Conservation (phyloP, 345 rosid genomes). For the Toxicodendron radicans region DNA sequence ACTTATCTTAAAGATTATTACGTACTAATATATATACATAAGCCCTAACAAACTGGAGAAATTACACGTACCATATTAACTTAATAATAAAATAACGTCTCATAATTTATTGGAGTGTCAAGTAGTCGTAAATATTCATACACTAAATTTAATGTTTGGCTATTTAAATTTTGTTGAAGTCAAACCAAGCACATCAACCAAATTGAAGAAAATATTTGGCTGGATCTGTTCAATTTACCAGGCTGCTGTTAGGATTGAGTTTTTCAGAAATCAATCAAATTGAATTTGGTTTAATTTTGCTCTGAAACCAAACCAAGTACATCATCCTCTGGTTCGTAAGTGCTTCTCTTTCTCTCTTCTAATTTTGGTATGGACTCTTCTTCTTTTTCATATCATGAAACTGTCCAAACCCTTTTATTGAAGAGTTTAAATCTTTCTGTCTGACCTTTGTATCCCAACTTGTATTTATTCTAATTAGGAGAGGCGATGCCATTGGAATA, state of each 20-base stretch:
- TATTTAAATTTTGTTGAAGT: background rate
- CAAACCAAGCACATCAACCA: background rate
- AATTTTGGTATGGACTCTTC: background rate
- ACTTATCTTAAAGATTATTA: too few species aligned
- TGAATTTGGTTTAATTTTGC: background rate
- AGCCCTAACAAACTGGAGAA: too few species aligned
- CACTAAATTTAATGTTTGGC: background rate
- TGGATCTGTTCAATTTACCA: background rate
- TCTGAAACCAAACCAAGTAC: background rate
- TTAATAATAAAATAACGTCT: too few species aligned
- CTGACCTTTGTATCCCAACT: background rate
- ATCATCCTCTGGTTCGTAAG: background rate
- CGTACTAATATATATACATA: too few species aligned
- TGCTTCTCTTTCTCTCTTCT: background rate
- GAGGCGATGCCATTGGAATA: slow-evolving; percentile 93
- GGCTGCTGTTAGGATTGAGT: background rate
- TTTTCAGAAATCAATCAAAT: background rate
- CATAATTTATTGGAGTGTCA: background rate
- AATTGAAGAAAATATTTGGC: background rate
- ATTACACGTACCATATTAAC: too few species aligned
- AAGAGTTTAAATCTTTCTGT: background rate
- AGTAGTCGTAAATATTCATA: background rate
- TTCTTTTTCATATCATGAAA: background rate
- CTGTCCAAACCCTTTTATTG: background rate
- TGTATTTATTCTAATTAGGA: slow-evolving; percentile 38